phyloP scores from a whole-genome alignment of 441 rosid species.

The Flueggea neowawraea region DNA sequence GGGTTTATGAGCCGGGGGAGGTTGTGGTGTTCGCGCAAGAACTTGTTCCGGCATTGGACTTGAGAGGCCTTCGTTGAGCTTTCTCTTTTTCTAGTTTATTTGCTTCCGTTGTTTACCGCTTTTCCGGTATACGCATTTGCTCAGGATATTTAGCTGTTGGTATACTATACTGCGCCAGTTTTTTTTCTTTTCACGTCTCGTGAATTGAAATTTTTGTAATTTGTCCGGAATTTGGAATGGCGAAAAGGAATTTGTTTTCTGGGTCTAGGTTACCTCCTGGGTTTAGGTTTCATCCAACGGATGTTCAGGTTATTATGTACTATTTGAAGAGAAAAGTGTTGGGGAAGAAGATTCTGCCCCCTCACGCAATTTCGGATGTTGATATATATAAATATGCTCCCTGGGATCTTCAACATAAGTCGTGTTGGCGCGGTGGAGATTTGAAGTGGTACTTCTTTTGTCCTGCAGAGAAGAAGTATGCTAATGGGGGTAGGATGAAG shows the following conservation, averaged over 20 bases:
- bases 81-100: too few relatives aligned
- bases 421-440: conserved; percentile 42
- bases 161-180: too few relatives aligned
- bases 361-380: conserved; percentile 51
- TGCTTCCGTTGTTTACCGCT: too few relatives aligned
- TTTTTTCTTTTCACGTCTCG: too few relatives aligned
- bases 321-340: conserved; percentile 62
- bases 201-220: background rate
- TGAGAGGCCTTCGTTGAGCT: too few relatives aligned
- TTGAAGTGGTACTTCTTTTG: conserved; percentile 84
- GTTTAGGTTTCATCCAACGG: conserved; percentile 80
- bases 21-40: too few relatives aligned
- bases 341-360: conserved; percentile 34
- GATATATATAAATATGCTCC: conserved; percentile 68
- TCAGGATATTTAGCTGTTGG: too few relatives aligned
- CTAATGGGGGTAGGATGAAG: conserved; percentile 42
- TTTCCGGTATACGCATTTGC: too few relatives aligned
- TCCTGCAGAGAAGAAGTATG: conserved; percentile 60
- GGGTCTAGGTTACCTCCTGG: conserved; percentile 46
- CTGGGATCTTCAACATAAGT: conserved; percentile 41
- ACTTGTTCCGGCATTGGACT: too few relatives aligned
- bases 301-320: conserved; percentile 58
- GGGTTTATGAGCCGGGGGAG: too few relatives aligned
- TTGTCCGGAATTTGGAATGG: conserved; percentile 20
- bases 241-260: conserved; percentile 5